These are phyloP conservation scores for Vitellaria paradoxa DNA, from an alignment of 179 eudicot species.

Conservation along the genomic window DNA sequence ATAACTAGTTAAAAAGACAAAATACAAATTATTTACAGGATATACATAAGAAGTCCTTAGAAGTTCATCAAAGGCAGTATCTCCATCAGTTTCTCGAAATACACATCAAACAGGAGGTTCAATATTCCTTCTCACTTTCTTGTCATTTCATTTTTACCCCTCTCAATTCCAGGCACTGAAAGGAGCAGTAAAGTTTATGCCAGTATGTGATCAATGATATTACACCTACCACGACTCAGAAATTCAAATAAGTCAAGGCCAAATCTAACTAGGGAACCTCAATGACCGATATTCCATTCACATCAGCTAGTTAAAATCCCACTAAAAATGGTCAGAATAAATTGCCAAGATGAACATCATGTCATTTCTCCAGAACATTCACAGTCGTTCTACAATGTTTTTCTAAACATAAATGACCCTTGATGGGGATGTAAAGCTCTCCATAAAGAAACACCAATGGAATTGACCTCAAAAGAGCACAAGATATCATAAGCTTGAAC, in stretches of 20 bases:
- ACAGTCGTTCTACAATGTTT: background rate
- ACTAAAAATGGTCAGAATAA: background rate
- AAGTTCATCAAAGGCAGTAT: too few species aligned
- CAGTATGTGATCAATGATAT: too few species aligned
- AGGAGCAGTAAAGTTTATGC: too few species aligned
- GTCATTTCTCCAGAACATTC: background rate
- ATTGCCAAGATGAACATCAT: background rate
- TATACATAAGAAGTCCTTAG: too few species aligned
- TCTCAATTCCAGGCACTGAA: too few species aligned
- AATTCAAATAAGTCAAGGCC: background rate
- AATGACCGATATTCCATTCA: background rate
- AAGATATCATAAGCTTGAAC: background rate
- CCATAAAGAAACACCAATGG: background rate
- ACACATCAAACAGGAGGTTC: too few species aligned
- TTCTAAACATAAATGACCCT: background rate
- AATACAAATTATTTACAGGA: too few species aligned
- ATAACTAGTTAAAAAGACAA: too few species aligned
- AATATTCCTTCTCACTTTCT: too few species aligned
- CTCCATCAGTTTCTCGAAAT: too few species aligned
- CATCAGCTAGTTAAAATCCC: background rate
- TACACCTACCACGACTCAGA: too few species aligned
- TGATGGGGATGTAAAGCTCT: background rate
- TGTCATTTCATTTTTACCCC: too few species aligned
- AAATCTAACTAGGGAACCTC: background rate
- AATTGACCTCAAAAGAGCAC: slow-evolving; percentile 2